phyloP scores from a whole-genome alignment of 306 rosid species.

The Vachellia collinsii region DNA sequence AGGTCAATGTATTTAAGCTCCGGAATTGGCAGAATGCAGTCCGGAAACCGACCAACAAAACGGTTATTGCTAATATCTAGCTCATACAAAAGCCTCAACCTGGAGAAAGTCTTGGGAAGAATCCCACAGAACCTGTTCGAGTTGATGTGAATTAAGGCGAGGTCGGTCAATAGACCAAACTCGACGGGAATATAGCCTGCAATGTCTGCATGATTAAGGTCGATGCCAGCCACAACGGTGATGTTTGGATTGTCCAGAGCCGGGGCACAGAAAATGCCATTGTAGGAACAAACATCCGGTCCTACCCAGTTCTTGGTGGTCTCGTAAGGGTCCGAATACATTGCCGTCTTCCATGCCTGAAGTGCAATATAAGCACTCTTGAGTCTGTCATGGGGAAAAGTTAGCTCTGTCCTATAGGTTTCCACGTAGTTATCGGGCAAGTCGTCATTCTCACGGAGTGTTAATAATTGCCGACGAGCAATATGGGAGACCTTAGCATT shows the following conservation, averaged over 20 bases:
- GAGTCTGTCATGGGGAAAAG: constrained; percentile 47
- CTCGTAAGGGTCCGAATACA: constrained; percentile 71
- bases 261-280: constrained; percentile 62
- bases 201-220: constrained; percentile 78
- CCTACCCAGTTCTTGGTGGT: constrained; percentile 74
- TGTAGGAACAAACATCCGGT: constrained; percentile 67
- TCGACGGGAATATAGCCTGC: constrained; percentile 76
- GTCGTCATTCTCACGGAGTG: constrained; percentile 42
- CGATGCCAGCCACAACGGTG: constrained; percentile 76
- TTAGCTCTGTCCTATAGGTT: constrained; percentile 26
- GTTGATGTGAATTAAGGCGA: constrained; percentile 72
- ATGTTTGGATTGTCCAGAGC: constrained; percentile 52
- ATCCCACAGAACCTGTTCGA: constrained; percentile 79
- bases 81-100: constrained; percentile 54
- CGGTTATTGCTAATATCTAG: constrained; percentile 81
- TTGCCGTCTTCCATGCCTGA: constrained; percentile 63
- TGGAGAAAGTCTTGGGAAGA: constrained; percentile 58
- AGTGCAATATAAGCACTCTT: constrained; percentile 68
- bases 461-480: constrained; percentile 61
- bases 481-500: constrained; percentile 51
- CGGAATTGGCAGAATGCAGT: constrained; percentile 46
- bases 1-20: constrained; percentile 57
- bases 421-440: constrained; percentile 45
- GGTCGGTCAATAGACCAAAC: constrained; percentile 62
- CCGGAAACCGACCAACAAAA: constrained; percentile 74